Evolutionary conservation across 2,329 filamentous ascomycete species (phyloP).

Genomic region (Ophiostoma ips): DNA sequence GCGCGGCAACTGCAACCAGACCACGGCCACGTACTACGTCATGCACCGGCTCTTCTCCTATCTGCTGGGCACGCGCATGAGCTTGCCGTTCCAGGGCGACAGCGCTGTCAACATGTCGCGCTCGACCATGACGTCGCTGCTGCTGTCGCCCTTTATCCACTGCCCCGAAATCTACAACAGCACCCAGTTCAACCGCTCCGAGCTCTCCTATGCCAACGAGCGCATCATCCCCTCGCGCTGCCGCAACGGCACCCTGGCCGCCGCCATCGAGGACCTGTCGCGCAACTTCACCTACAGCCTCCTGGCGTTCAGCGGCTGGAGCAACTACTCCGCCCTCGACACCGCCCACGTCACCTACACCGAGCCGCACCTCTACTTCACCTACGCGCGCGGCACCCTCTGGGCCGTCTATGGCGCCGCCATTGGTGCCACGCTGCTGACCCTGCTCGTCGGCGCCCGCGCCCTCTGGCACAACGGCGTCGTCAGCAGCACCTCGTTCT

Average conservation of each 20-base stretch:
- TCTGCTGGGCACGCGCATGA: background rate
- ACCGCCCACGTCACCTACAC: background rate
- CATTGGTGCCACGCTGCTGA: slow-evolving; percentile 36
- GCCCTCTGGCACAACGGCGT: slow-evolving; percentile 26
- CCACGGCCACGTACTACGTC: background rate
- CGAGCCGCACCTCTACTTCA: slow-evolving; percentile 3
- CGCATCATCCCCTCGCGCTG: background rate
- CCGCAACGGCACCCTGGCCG: slow-evolving; percentile 7
- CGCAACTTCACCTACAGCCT: slow-evolving; percentile 10
- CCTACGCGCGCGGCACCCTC: slow-evolving; percentile 1
- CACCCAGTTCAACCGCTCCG: background rate
- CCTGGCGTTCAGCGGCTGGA: slow-evolving; percentile 4
- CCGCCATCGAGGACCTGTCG: slow-evolving; percentile 10
- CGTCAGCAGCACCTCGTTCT: slow-evolving; percentile 6
- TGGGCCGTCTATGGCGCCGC: slow-evolving; percentile 62
- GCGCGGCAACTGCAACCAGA: slow-evolving; percentile 1
- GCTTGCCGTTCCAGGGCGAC: too few relatives aligned
- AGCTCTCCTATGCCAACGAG: background rate
- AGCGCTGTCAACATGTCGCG: background rate
- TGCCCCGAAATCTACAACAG: slow-evolving; percentile 9
- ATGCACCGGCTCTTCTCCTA: slow-evolving; percentile 6
- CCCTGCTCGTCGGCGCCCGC: slow-evolving; percentile 16
- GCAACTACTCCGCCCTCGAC: background rate
- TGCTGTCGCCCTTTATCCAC: slow-evolving; percentile 7
- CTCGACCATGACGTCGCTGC: background rate